A percentile compares a stretch with the other conserved stretches of the same genome.
phyloP scores from a whole-genome alignment of 2,329 filamentous ascomycete genomes.

The Trichoderma gracile region DNA sequence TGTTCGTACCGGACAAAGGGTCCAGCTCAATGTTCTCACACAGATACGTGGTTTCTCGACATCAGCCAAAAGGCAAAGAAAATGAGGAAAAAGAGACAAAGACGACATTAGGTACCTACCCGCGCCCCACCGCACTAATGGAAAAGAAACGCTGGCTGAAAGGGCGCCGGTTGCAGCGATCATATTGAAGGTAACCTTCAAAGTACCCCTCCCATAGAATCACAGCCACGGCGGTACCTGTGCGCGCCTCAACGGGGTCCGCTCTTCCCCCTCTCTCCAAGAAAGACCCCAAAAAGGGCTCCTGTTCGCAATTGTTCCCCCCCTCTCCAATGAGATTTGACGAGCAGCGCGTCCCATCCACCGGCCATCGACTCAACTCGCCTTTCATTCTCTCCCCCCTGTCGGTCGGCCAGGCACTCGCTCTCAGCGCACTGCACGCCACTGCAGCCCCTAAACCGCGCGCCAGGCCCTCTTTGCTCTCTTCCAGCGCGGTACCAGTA shows the following conservation, averaged over 20 bases:
- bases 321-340: too few species aligned
- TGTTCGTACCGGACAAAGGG: not conserved
- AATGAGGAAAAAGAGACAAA: not conserved
- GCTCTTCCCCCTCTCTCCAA: not conserved
- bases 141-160: constrained; percentile 18
- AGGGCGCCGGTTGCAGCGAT: not conserved
- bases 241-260: not conserved
- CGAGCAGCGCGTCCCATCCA: too few species aligned
- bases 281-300: not conserved
- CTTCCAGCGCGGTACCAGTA: not conserved
- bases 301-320: too few species aligned
- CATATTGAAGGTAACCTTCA: too few species aligned
- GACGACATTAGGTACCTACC: not conserved
- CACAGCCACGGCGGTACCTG: constrained; percentile 14
- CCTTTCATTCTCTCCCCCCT: too few species aligned
- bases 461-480: constrained; percentile 8
- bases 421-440: not conserved
- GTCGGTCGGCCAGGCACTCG: not conserved
- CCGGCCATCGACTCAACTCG: not conserved
- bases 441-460: constrained; percentile 24
- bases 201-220: too few species aligned
- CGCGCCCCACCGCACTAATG: constrained; percentile 11
- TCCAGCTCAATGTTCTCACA: constrained; percentile 1
- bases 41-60: too few species aligned
- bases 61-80: not conserved